phyloP scores from a whole-genome alignment of 495 filamentous ascomycete genomes.

The Aspergillus panamensis region DNA sequence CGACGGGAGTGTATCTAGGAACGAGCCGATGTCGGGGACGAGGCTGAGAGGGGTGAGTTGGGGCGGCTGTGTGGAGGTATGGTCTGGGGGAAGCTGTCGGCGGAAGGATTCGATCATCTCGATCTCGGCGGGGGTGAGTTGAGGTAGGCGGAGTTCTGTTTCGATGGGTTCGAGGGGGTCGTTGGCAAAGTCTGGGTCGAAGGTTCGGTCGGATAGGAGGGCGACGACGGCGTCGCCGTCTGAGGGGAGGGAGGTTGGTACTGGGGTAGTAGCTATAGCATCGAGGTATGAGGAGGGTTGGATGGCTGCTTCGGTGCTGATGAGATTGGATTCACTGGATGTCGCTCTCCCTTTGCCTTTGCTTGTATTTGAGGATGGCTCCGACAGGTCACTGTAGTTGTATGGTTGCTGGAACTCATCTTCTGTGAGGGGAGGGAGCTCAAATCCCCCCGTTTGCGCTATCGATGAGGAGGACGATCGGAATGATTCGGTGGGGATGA shows the following conservation, averaged over 20 bases:
- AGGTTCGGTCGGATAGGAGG: slow-evolving; percentile 51
- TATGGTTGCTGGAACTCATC: slow-evolving; percentile 32
- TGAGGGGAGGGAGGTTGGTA: slow-evolving; percentile 4
- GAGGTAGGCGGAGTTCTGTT: slow-evolving; percentile 23
- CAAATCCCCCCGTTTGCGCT: slow-evolving; percentile 22
- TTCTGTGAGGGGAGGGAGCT: slow-evolving; percentile 26
- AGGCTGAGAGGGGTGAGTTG: slow-evolving; percentile 34
- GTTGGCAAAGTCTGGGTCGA: slow-evolving; percentile 47
- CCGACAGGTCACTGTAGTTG: neutral
- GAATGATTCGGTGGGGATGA: slow-evolving; percentile 19
- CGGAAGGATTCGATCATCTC: slow-evolving; percentile 40
- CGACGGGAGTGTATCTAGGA: slow-evolving; percentile 27
- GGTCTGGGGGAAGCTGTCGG: slow-evolving; percentile 15
- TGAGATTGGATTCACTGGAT: too few species aligned
- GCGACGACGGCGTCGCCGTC: slow-evolving; percentile 46
- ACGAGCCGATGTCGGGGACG: slow-evolving; percentile 43
- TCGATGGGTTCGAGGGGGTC: slow-evolving; percentile 43
- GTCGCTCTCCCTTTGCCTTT: slow-evolving; percentile 28
- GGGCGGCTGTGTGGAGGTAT: neutral
- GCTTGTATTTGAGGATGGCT: neutral
- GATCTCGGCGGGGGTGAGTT: slow-evolving; percentile 28
- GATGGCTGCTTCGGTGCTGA: neutral
- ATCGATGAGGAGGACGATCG: slow-evolving; percentile 18
- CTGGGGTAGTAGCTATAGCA: slow-evolving; percentile 2
- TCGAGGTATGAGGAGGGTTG: neutral